Conservation (phyloP, 306 rosid species). For the Quercus rubra region DNA sequence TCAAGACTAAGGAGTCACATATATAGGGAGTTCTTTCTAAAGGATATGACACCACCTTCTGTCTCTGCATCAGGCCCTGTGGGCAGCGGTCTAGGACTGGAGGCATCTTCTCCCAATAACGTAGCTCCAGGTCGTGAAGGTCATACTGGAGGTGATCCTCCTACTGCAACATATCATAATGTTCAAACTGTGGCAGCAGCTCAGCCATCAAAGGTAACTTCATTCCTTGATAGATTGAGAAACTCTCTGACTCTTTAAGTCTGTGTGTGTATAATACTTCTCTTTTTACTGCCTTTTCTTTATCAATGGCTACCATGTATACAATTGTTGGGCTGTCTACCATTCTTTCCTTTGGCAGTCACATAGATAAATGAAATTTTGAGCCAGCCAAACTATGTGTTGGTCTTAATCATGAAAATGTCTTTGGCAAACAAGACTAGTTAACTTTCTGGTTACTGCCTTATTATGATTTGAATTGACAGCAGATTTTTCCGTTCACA, state of each 20-base stretch:
- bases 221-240: constrained; percentile 12
- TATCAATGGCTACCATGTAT: background rate
- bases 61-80: constrained; percentile 34
- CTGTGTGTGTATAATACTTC: background rate
- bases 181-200: constrained; percentile 42
- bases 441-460: background rate
- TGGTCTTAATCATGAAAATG: constrained; percentile 7
- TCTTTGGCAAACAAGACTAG: background rate
- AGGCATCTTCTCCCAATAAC: constrained; percentile 50
- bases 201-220: constrained; percentile 58
- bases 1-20: constrained; percentile 75
- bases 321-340: background rate
- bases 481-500: background rate
- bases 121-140: constrained; percentile 43
- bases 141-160: constrained; percentile 37
- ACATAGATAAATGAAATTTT: background rate
- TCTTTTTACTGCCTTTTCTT: background rate
- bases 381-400: background rate
- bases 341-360: background rate
- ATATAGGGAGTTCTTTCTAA: constrained; percentile 70
- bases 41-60: constrained; percentile 52
- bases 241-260: background rate
- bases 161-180: constrained; percentile 45
- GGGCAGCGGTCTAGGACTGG: constrained; percentile 31
- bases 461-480: background rate